A percentile compares a stretch with the other conserved stretches of the same genome.
These are phyloP conservation scores for Dipsacomyces acuminosporus DNA, from an alignment of 371 early-diverging fungal species.

Conservation along the genomic window DNA sequence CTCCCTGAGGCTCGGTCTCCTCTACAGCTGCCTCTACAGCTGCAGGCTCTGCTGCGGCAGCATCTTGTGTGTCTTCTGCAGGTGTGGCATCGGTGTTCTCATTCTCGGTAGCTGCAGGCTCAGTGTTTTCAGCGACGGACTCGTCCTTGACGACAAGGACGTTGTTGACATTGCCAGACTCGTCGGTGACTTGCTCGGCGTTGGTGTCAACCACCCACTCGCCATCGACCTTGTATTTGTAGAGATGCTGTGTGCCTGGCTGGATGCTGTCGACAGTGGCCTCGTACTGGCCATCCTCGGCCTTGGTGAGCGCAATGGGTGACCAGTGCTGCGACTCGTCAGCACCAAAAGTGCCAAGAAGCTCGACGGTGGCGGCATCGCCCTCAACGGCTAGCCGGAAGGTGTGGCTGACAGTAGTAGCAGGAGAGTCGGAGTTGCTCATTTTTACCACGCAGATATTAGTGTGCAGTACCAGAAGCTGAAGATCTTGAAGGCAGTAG, in stretches of 20 bases:
- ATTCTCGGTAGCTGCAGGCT: neutral
- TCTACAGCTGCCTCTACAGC: neutral
- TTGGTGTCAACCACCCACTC: constrained; percentile 35
- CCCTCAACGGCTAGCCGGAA: constrained; percentile 16
- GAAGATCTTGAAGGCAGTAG: too few relatives aligned
- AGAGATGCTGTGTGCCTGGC: constrained; percentile 12
- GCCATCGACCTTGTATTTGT: constrained; percentile 41
- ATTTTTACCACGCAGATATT: neutral
- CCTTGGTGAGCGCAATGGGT: constrained; percentile 30
- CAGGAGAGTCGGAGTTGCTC: constrained; percentile 1
- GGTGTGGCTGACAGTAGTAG: constrained; percentile 9
- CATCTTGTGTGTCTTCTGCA: constrained; percentile 2
- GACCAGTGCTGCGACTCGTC: constrained; percentile 20
- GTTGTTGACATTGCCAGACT: constrained; percentile 30
- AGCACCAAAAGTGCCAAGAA: constrained; percentile 34
- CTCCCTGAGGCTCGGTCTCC: neutral
- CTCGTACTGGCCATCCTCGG: constrained; percentile 9
- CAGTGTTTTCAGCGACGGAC: neutral
- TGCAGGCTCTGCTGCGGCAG: neutral
- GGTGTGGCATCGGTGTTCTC: neutral
- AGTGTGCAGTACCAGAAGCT: too few relatives aligned
- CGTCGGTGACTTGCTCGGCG: constrained; percentile 19
- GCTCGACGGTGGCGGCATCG: constrained; percentile 20
- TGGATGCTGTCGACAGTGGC: constrained; percentile 13
- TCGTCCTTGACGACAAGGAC: constrained; percentile 4